Evolutionary conservation across 257 asterid genomes (phyloP), one percentile per base, ranked within the genome.

Genomic region (Nemophila menziesii): DNA sequence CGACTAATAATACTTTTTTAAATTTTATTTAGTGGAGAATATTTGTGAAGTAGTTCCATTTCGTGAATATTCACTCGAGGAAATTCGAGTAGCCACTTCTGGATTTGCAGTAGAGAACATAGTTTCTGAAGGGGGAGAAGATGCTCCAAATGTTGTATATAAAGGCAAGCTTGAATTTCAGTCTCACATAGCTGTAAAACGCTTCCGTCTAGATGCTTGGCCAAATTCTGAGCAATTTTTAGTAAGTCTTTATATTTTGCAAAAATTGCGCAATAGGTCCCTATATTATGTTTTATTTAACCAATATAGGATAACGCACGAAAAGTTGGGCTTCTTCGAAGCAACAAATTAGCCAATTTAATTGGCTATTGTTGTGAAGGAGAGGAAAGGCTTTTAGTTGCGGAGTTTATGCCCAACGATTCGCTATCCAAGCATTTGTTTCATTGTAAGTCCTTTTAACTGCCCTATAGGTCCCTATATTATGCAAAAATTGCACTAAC

Each of bases 51-150:
- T 87, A 51, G 86, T 93, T 46, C 27, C 73, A 15, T 87, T 87
- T 62, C 86, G 93, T 43, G 97, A 87, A 54, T 87, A 61, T 60
- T 71, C 95, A 22, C 22, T 87, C 24, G 95, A 83, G 23, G 95
- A 87, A 59, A 93, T 87, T 24, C 75, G 82, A 64, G 67, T 55
- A 8, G 90, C 93, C 21, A 87, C 97, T 11, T 78, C 95, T 39
- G 93, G 95, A 33, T 87, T 87, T 63, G 92, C 97, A 4, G 86
- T 71, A 16, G 95, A 84, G 69, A 87, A 83, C 66, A 87, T 87
- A 44, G 92, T 87, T 33, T 87, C 97, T 20, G 97, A 83, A 57
- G 95, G 84, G 43, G 97, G 97, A 23, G 97, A 87, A 73, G 83
- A 87, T 66, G 97, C 97, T 20, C 97, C 95, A 1, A 87, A 87